Evolutionary conservation across 179 eudicot species (phyloP), one percentile per base, ranked within the genome.

Genomic region (Beta lomatogona): DNA sequence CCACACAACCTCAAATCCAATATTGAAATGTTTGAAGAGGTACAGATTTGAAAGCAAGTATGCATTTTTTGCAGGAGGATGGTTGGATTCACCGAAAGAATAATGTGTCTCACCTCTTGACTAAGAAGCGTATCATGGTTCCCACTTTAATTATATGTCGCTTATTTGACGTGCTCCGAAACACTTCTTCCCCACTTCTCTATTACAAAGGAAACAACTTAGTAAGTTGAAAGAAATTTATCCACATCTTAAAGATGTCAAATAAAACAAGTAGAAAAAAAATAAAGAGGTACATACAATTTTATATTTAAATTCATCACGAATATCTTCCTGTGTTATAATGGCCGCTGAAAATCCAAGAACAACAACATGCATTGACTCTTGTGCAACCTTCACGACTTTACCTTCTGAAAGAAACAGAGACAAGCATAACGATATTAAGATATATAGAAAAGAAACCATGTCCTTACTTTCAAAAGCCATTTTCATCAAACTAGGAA

Each of bases 331-430:
- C 44, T 87, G 87, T 41, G 87, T 85, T 57, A 96, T 92, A 58
- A 86, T 79, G 41, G 97, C 95, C 72, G 97, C 91, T 52, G 94
- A 90, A 88, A 96, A 96, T 68, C 99, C 97, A 80, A 94, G 97
- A 83, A 93, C 90, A 63, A 96, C 86, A 50, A 92, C 80, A 84
- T 96, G 98, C 44, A 96, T 90, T 5, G 99, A 91, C 44, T 94
- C 94, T 45, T 86, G 84, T 41, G 91, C 79, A 82, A 93, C 79
- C 83, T 94, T 92, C 75, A 94, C 93, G 18, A 94, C 97, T 88
- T 94, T 91, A 31, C 98, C 98, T 83, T 96, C 98, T 95, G 90
- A 58, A 81, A 81, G 22, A 77, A 57, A 61, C 41, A 55, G 60
- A 55, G 57, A 45, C 64, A 54, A 58, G 46, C 60, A 70, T 22